Conservation (phyloP, 306 rosid genomes). For the Fragaria ananassa region DNA sequence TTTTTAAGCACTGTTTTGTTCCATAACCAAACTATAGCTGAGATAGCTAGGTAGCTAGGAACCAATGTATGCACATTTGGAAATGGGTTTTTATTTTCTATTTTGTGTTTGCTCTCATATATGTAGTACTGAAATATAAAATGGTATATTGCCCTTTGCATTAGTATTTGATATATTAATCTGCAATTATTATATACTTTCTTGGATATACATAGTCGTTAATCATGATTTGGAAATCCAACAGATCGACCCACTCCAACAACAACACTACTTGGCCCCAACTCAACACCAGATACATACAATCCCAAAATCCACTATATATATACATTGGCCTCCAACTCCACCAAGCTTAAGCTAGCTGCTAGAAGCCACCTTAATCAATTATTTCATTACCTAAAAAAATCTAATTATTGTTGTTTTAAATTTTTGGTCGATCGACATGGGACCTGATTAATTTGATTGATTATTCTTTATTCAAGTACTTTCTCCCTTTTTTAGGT, state of each 20-base stretch:
- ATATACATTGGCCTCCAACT: constrained; percentile 40
- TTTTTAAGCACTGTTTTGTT: background rate
- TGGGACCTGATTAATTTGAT: constrained; percentile 47
- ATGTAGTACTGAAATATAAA: background rate
- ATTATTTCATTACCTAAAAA: constrained; percentile 37
- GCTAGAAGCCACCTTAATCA: constrained; percentile 22
- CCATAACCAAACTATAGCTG: background rate
- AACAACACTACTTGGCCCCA: constrained; percentile 22
- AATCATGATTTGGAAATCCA: constrained; percentile 37
- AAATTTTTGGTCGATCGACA: background rate
- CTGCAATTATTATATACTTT: background rate
- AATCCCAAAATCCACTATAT: constrained; percentile 26
- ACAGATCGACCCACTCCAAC: constrained; percentile 17
- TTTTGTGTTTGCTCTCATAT: background rate
- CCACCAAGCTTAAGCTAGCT: constrained; percentile 35
- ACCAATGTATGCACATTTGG: background rate
- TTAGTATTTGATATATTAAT: background rate
- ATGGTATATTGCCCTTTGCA: background rate
- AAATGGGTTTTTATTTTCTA: background rate
- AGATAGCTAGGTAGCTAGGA: background rate
- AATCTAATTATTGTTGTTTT: constrained; percentile 32
- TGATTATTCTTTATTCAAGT: constrained; percentile 41
- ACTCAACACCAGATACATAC: constrained; percentile 39
- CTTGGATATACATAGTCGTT: background rate
- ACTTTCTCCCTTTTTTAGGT: constrained; percentile 45